Evolutionary conservation across 768 basidiomycete genomes (phyloP).

Genomic region (Serpula lacrymans): DNA sequence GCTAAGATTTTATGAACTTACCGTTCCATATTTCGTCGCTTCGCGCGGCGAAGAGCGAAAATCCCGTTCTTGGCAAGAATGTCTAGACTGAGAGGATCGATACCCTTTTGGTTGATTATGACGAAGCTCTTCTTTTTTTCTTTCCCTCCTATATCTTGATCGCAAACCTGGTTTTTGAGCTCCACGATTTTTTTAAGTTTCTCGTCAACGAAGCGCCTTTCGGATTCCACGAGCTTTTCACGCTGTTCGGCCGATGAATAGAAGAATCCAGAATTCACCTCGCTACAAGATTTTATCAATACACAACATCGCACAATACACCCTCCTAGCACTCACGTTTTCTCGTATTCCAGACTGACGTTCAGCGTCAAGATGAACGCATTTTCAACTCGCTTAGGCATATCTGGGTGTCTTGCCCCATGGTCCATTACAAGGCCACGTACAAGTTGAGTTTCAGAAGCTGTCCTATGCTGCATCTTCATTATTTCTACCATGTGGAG

Average conservation of each 20-base stretch:
- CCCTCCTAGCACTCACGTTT: slow-evolving; percentile 88
- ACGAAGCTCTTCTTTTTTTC: slow-evolving; percentile 88
- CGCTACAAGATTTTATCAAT: slow-evolving; percentile 46
- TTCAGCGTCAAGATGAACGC: slow-evolving; percentile 93
- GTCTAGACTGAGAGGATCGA: slow-evolving; percentile 95
- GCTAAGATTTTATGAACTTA: slow-evolving; percentile 33
- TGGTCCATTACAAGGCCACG: slow-evolving; percentile 97
- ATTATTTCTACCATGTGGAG: slow-evolving; percentile 99
- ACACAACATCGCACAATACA: neutral
- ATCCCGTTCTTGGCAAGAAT: slow-evolving; percentile 97
- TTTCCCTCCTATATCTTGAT: slow-evolving; percentile 80
- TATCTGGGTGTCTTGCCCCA: slow-evolving; percentile 96
- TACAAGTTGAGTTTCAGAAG: slow-evolving; percentile 94
- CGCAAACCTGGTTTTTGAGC: slow-evolving; percentile 94
- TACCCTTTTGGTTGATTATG: slow-evolving; percentile 98
- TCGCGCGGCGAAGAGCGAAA: slow-evolving; percentile 89
- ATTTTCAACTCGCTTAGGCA: slow-evolving; percentile 98
- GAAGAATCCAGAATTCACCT: slow-evolving; percentile 99
- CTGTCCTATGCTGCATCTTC: slow-evolving; percentile 99
- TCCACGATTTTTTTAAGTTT: slow-evolving; percentile 96
- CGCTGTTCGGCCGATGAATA: slow-evolving; percentile 98
- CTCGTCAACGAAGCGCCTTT: slow-evolving; percentile 88
- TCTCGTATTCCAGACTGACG: slow-evolving; percentile 98
- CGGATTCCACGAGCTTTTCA: slow-evolving; percentile 97
- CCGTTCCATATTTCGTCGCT: slow-evolving; percentile 99